These are phyloP conservation scores for Linnemannia hyalina DNA, from an alignment of 192 early-diverging fungal genomes.

Conservation along the genomic window DNA sequence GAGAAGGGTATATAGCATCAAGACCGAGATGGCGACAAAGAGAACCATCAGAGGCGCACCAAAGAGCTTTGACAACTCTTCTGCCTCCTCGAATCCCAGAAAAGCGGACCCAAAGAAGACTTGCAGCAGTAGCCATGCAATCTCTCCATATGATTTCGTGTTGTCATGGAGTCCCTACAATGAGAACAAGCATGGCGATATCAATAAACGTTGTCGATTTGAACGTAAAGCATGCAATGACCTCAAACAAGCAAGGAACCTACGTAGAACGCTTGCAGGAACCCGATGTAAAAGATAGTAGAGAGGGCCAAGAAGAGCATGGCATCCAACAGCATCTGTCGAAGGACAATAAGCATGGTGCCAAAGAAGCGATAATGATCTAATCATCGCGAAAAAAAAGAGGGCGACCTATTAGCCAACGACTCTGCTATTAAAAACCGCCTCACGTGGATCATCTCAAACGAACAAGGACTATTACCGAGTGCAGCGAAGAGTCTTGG, in stretches of 20 bases:
- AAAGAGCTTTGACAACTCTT: constrained; percentile 46
- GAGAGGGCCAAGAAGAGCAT: constrained; percentile 55
- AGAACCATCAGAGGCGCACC: constrained; percentile 58
- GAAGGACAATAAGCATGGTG: constrained; percentile 58
- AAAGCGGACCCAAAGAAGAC: constrained; percentile 59
- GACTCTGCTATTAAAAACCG: neutral
- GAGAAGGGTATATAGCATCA: constrained; percentile 56
- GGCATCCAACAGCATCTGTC: constrained; percentile 59
- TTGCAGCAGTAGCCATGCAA: constrained; percentile 57
- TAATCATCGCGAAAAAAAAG: neutral
- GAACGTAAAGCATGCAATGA: neutral
- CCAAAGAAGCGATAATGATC: constrained; percentile 60
- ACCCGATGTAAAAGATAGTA: constrained; percentile 58
- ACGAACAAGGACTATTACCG: constrained; percentile 7
- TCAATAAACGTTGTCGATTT: neutral
- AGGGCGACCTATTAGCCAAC: neutral
- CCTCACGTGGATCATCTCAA: neutral
- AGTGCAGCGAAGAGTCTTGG: constrained; percentile 58
- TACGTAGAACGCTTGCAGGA: constrained; percentile 56
- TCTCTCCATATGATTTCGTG: constrained; percentile 46
- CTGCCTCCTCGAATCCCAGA: constrained; percentile 56
- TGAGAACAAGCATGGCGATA: neutral
- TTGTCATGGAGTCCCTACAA: constrained; percentile 46
- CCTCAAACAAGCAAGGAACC: neutral
- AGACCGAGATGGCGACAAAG: constrained; percentile 56